These are phyloP conservation scores for Plasmodium coatneyi DNA, from an alignment of 169 alveolate species.

Conservation along the genomic window DNA sequence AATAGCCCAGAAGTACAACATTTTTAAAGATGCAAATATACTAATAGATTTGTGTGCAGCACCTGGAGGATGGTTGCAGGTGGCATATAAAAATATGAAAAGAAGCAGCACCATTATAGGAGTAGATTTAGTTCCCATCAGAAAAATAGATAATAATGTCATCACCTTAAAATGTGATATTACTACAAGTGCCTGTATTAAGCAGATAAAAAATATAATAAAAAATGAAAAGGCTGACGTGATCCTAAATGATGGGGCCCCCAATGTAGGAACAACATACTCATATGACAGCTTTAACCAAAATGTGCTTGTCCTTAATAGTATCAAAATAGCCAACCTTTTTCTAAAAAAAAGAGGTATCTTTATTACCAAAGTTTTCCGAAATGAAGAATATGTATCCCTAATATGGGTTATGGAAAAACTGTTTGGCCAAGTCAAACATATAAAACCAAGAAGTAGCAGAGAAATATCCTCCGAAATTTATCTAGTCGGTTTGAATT, in stretches of 20 bases:
- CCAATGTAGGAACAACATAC: slow-evolving; percentile 99
- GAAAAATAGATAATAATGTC: slow-evolving; percentile 95
- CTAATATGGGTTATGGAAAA: slow-evolving; percentile 96
- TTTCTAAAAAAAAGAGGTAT: slow-evolving; percentile 83
- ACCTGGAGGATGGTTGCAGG: slow-evolving; percentile 99
- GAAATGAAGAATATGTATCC: slow-evolving; percentile 95
- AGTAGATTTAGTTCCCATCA: slow-evolving; percentile 97
- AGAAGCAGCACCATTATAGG: slow-evolving; percentile 95
- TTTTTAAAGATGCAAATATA: slow-evolving; percentile 87
- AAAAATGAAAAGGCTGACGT: slow-evolving; percentile 96
- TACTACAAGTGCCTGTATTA: slow-evolving; percentile 78
- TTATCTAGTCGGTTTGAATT: slow-evolving; percentile 96
- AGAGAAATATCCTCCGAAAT: slow-evolving; percentile 99
- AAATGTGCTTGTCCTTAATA: slow-evolving; percentile 94
- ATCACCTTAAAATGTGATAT: slow-evolving; percentile 96
- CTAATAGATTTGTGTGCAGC: slow-evolving; percentile 99
- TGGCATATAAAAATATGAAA: slow-evolving; percentile 94
- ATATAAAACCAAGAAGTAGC: slow-evolving; percentile 98
- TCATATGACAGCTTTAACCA: slow-evolving; percentile 97
- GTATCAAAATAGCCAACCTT: slow-evolving; percentile 94
- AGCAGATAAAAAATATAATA: slow-evolving; percentile 69
- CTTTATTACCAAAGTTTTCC: slow-evolving; percentile 80
- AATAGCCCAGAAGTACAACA: slow-evolving; percentile 94
- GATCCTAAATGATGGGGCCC: slow-evolving; percentile 99
- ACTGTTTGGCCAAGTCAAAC: slow-evolving; percentile 96